Base-by-base conservation (phyloP, 768 basidiomycete genomes). In the Lanmaoa pseudosensibilis region DNA sequence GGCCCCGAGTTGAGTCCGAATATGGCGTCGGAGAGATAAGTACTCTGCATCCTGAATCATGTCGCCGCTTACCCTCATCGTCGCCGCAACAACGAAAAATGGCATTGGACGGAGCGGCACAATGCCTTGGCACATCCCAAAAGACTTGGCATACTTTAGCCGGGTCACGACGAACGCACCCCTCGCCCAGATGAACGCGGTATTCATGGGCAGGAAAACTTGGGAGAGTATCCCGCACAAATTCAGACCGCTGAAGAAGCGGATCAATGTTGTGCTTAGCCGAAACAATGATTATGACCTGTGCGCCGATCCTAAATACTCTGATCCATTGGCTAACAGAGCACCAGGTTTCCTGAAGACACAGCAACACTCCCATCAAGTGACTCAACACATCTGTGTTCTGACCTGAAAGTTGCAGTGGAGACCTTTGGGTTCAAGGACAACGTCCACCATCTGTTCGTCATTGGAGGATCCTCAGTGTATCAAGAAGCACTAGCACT, bases 171-270 rank as follows among this genome's bases (percentile, higher is more conserved):
- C 83, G 7, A 74, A 70, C 38, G 82, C 85, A 33, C 83, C 85
- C 7, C 73, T 78, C 37, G 80, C 77, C 7, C 69, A 65, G 44
- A 75, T 69, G 55, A 98, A 98, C 73, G 84, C 82, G 1, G 87
- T 98, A 19, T 76, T 98, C 53, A 98, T 99, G 96, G 97, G 97
- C 13, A 81, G 96, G 54, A 94, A 91, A 66, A 96, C 94, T 15
- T 99, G 97, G 97, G 94, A 98, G 74, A 92, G 92, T 69, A 98
- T 99, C 52, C 96, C 97, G 9, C 60, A 67, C 19, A 90, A 85
- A 69, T 90, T 88, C 74, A 80, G 90, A 59, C 97, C 97, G 5
- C 79, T 99, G 19, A 77, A 81, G 40, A 81, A 80, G 43, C 80
- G 97, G 48, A 53, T 80, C 52, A 99, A 98, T 67, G 69, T 95